Percentiles rank a stretch among this genome's conserved stretches.
These are phyloP conservation scores for Boletus sp. DNA, from an alignment of 1,284 basidiomycete species.

Conservation along the genomic window DNA sequence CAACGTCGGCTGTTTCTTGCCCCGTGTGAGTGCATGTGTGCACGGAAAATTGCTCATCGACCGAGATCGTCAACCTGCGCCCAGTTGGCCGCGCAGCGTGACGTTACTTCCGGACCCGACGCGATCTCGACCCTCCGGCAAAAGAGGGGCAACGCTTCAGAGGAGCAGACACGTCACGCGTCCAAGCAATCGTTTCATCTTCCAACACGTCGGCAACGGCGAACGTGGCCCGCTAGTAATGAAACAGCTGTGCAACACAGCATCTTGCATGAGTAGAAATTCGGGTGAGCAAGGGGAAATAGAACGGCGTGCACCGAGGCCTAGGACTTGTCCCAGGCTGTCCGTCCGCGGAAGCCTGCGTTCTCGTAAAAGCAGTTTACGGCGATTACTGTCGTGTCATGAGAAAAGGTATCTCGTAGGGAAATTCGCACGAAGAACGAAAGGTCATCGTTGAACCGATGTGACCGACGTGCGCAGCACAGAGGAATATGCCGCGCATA, in stretches of 20 bases:
- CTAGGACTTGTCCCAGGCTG: background rate
- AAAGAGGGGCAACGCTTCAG: background rate
- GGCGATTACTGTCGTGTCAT: too few species aligned
- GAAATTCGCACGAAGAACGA: too few species aligned
- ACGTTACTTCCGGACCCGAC: constrained; percentile 52
- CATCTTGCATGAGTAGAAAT: background rate
- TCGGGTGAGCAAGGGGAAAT: background rate
- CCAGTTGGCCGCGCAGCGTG: constrained; percentile 52
- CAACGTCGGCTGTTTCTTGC: background rate
- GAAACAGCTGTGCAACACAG: background rate
- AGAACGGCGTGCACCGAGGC: background rate
- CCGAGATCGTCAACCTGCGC: constrained; percentile 62
- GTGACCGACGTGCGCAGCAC: background rate
- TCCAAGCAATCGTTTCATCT: constrained; percentile 42
- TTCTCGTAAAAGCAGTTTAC: too few species aligned
- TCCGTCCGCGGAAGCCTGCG: background rate
- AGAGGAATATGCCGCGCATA: background rate
- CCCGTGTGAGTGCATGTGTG: background rate
- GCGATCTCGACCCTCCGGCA: constrained; percentile 36
- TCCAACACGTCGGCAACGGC: background rate
- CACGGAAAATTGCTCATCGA: constrained; percentile 40
- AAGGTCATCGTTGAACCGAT: background rate
- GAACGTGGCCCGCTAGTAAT: background rate
- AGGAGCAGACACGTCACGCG: constrained; percentile 25
- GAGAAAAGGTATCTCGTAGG: too few species aligned